Conservation (phyloP, 257 asterid species). For the Vinca minor region DNA sequence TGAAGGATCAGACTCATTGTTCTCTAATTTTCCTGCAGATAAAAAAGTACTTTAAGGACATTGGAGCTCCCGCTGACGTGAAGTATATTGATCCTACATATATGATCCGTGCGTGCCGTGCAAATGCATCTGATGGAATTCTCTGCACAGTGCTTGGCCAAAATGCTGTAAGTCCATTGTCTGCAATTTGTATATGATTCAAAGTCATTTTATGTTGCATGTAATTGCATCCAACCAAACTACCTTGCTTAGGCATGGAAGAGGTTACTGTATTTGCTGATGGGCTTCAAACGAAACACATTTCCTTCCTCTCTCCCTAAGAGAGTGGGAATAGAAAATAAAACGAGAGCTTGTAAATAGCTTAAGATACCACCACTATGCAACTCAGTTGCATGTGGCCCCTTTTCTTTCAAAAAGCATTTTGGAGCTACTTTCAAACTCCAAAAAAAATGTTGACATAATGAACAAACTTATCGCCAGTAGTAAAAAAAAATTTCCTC, state of each 20-base stretch:
- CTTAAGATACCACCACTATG: not conserved
- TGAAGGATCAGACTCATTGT: not conserved
- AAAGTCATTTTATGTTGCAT: not conserved
- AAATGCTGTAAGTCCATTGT: constrained; percentile 69
- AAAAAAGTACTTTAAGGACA: constrained; percentile 66
- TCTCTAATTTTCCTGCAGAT: constrained; percentile 31
- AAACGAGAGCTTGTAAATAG: not conserved
- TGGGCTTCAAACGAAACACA: not conserved
- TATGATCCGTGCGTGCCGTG: constrained; percentile 98
- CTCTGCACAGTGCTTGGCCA: constrained; percentile 95
- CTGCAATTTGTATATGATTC: not conserved
- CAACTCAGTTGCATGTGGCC: not conserved
- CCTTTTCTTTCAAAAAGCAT: not conserved
- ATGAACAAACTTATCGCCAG: not conserved
- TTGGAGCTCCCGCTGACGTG: constrained; percentile 71
- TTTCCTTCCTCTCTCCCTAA: not conserved
- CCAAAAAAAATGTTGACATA: not conserved
- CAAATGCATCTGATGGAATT: constrained; percentile 94
- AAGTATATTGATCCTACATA: constrained; percentile 95
- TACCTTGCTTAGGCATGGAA: not conserved
- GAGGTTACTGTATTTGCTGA: not conserved
- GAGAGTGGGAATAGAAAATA: not conserved
- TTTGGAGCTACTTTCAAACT: not conserved
- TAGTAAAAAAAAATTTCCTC: not conserved
- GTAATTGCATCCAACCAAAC: not conserved